Evolutionary conservation across 495 filamentous ascomycete species (phyloP), one percentile per base, ranked within the genome.

Genomic region (Antarctomyces pellizariae): DNA sequence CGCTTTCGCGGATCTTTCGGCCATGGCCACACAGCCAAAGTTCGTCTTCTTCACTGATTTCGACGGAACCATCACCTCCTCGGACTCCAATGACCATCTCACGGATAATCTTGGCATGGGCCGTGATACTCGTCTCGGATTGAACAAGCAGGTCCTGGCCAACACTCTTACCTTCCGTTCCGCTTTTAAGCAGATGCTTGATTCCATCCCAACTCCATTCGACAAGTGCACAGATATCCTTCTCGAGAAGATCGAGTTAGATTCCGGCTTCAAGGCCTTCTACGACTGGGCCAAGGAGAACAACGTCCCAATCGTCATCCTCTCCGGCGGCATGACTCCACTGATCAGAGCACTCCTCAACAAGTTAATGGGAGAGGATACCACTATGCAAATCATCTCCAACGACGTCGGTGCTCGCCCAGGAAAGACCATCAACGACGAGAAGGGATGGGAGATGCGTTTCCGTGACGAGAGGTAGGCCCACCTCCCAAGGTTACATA

Each of bases 41-140:
- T 69, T 71, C 55, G 86, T 95, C 49, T 90, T 95, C 58, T 95
- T 93, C 56, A 84, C 83, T 21, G 84, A 95, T 49, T 95, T 95
- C 36, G 84, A 95, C 43, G 84, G 84, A 28, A 93, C 86, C 17
- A 86, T 95, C 40, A 93, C 83, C 16, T 54, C 75, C 31, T 62
- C 75, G 37, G 80, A 92, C 52, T 84, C 72, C 64, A 93, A 95
- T 58, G 82, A 93, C 56, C 86, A 59, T 50, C 58, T 93, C 53
- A 92, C 82, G 27, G 86, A 95, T 54, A 89, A 80, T 48, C 59
- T 89, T 13, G 86, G 84, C 28, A 90, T 64, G 41, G 84, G 84
- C 24, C 35, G 45, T 4, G 59, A 57, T 32, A 61, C 62, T 21
- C 74, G 84, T 25, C 54, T 51, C 24, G 44, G 66, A 43, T 58